phyloP scores from a whole-genome alignment of 2,329 filamentous ascomycete genomes.

The Trichoderma brevicompactum region DNA sequence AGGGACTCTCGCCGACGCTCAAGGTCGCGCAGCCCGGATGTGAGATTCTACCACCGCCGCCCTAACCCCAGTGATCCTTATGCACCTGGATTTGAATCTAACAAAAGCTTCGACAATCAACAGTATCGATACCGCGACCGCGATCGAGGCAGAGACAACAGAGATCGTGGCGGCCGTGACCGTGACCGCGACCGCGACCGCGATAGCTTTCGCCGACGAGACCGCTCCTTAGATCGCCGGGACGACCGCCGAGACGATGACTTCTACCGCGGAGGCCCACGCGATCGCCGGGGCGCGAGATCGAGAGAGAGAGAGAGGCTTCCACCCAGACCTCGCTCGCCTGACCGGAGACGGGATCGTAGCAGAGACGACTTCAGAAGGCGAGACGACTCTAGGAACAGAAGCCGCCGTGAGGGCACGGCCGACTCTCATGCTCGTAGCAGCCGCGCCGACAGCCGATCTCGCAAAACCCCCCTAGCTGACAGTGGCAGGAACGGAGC shows the following conservation, averaged over 20 bases:
- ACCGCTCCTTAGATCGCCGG: constrained; percentile 70
- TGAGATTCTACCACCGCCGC: constrained; percentile 46
- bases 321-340: constrained; percentile 61
- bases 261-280: constrained; percentile 62
- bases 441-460: constrained; percentile 66
- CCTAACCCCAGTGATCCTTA: constrained; percentile 28
- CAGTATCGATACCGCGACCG: constrained; percentile 64
- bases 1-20: constrained; percentile 60
- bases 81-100: constrained; percentile 41
- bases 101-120: constrained; percentile 40
- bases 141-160: constrained; percentile 56
- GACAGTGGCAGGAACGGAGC: constrained; percentile 55
- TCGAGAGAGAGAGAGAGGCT: constrained; percentile 66
- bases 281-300: constrained; percentile 63
- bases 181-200: constrained; percentile 55
- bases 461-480: constrained; percentile 54
- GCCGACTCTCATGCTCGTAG: constrained; percentile 70
- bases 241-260: constrained; percentile 71
- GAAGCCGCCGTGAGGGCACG: constrained; percentile 69
- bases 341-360: constrained; percentile 62
- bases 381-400: constrained; percentile 71
- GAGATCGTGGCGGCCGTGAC: constrained; percentile 56
- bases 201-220: constrained; percentile 66
- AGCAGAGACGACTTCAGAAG: constrained; percentile 71
- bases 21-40: constrained; percentile 67